Evolutionary conservation across 768 basidiomycete species (phyloP), one percentile per base, ranked within the genome.

Genomic region (Hortiboletus flavorubellus): DNA sequence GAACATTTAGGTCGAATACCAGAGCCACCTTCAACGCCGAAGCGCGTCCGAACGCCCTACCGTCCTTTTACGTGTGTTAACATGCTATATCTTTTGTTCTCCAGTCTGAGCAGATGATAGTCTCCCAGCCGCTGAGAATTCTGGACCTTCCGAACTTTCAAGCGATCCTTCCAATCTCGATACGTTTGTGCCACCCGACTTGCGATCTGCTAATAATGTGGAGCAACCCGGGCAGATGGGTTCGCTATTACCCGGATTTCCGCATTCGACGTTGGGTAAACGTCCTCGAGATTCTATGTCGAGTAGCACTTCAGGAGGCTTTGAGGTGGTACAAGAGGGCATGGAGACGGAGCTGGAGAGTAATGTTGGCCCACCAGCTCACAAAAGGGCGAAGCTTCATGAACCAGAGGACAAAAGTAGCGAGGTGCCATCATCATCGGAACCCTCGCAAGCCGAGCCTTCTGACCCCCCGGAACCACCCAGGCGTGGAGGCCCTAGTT

Each of bases 211-310:
- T 21, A 35, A 53, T 37, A 58, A 58, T 9, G 38, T 29, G 34
- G 63, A 59, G 23, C 58, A 58, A 29, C 55, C 55, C 26, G 55
- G 43, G 16, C 60, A 63, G 37, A 23, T 51, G 12, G 53, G 64
- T 35, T 56, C 46, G 40, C 60, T 71, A 42, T 55, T 71, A 16
- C 65, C 78, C 40, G 78, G 75, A 11, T 65, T 76, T 54, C 69
- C 79, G 4, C 74, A 76, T 41, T 78, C 72, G 21, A 73, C 76
- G 31, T 75, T 89, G 16, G 87, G 88, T n/a, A 90, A 89, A 66
- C 81, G 85, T 34, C 79, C 76, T 48, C 76, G 87, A 56, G 82
- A 82, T 58, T 74, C 80, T 2, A 69, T 74, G 9, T 72, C 75
- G 11, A 80, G 76, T 59, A 73, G 75, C 49, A 60, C 75, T 21